These are phyloP conservation scores for Tephrocybe sp. DNA, from an alignment of 768 basidiomycete genomes.

Conservation along the genomic window DNA sequence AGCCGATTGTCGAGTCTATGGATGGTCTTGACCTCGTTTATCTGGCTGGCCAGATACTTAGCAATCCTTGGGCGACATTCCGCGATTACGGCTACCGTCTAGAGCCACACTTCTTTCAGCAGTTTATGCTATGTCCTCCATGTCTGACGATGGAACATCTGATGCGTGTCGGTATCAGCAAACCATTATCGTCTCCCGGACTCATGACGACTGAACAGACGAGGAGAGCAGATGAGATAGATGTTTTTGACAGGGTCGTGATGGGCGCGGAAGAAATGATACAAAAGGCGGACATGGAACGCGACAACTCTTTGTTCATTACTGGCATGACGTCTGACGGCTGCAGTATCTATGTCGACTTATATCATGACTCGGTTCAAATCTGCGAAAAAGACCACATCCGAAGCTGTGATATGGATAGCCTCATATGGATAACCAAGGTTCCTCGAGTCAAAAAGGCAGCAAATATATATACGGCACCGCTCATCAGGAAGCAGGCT, in stretches of 20 bases:
- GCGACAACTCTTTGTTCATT: slow-evolving; percentile 4
- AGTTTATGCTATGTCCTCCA: slow-evolving; percentile 6
- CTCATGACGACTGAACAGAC: neutral
- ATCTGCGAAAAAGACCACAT: neutral
- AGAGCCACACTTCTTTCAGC: slow-evolving; percentile 6
- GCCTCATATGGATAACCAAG: slow-evolving; percentile 13
- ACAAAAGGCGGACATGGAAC: neutral
- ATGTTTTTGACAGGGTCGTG: neutral
- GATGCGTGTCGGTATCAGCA: slow-evolving; percentile 1
- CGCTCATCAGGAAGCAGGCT: slow-evolving; percentile 8
- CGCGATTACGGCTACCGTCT: slow-evolving; percentile 16
- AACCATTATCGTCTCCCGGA: too few relatives aligned
- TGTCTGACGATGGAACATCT: slow-evolving; percentile 11
- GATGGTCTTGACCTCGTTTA: too few relatives aligned
- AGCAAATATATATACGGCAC: slow-evolving; percentile 8
- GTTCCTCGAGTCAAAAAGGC: neutral
- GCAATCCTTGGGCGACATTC: slow-evolving; percentile 14
- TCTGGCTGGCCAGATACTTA: slow-evolving; percentile 12
- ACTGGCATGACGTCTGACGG: slow-evolving; percentile 11
- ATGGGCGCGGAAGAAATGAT: slow-evolving; percentile 18
- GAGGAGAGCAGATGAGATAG: neutral
- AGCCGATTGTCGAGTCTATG: too few relatives aligned
- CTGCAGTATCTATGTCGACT: slow-evolving; percentile 7
- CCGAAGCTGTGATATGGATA: slow-evolving; percentile 13
- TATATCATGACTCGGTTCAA: slow-evolving; percentile 4